phyloP scores from a whole-genome alignment of 768 basidiomycete genomes.

The Psilocybe cubensis region DNA sequence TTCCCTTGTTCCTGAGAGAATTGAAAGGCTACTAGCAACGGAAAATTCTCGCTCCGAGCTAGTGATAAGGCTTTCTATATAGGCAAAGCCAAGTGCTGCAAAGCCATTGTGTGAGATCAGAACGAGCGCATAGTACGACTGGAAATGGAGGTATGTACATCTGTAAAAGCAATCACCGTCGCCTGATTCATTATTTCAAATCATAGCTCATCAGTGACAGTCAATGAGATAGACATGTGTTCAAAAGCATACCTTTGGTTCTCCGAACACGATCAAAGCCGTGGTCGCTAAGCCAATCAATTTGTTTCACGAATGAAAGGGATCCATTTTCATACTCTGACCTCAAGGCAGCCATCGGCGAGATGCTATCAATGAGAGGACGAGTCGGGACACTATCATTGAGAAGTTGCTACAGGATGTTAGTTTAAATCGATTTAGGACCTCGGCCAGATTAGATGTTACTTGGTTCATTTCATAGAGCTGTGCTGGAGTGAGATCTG shows the following conservation, averaged over 20 bases:
- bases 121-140: not conserved
- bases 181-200: slow-evolving; percentile 41
- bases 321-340: slow-evolving; percentile 69
- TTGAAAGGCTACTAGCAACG: slow-evolving; percentile 52
- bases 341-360: slow-evolving; percentile 57
- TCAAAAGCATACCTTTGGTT: slow-evolving; percentile 58
- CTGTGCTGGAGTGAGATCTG: slow-evolving; percentile 23
- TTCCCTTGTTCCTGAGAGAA: slow-evolving; percentile 50
- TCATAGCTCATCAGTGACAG: not conserved
- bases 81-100: slow-evolving; percentile 81
- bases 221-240: not conserved
- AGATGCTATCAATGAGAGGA: slow-evolving; percentile 59
- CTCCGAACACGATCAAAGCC: slow-evolving; percentile 74
- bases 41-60: slow-evolving; percentile 46
- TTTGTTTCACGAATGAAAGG: slow-evolving; percentile 67
- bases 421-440: not conserved
- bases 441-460: not conserved
- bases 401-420: slow-evolving; percentile 28
- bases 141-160: slow-evolving; percentile 48
- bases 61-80: slow-evolving; percentile 70
- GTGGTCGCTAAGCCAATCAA: slow-evolving; percentile 64
- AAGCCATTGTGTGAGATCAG: slow-evolving; percentile 11
- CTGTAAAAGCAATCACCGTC: slow-evolving; percentile 95
- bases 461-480: slow-evolving; percentile 30
- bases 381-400: slow-evolving; percentile 41